Evolutionary conservation across 371 early-diverging fungal species (phyloP), one percentile per base, ranked within the genome.

Genomic region (Choanephora cucurbitarum): DNA sequence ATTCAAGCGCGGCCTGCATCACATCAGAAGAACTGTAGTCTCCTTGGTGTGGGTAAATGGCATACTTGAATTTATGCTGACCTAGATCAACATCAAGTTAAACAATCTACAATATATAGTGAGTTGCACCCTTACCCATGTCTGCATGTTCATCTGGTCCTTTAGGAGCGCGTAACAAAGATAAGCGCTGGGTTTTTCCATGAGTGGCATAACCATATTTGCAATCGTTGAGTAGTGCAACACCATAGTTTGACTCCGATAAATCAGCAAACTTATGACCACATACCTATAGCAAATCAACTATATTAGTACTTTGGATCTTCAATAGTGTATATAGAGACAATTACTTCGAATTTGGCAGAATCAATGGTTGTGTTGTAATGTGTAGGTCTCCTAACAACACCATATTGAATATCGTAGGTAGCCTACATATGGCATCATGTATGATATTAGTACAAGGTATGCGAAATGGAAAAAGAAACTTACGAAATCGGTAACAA

Each of bases 241-340:
- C 89, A 44, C 99, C 99, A 67, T 91, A 96, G 2, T 93, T 96
- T 45, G 81, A 86, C 60, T 98, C 97, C 0, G 93, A 93, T 14
- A 95, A 75, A 60, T 97, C 98, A 10, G 90, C 96, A 73, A 91
- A 98, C 64, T 91, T 94, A 81, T 98, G 99, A 0, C 90, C 96
- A 69, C 96, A 97, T 1, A 75, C 73, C 67, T 69, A 22, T 21
- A 22, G 10, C 1, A 6, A 31, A 2, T 19, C 14, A 48, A n/a
- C 9, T n/a, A 0, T 23, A 13, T 21, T 6, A n/a, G 7, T 9
- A 47, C 10, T 3, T 24, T 34, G 33, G 11, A 18, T 4, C 0
- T 28, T 14, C 18, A 22, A 1, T 39, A 34, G 11, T 19, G 18
- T n/a, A 8, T 18, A 47, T 28, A 15, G 28, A 31, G 3, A n/a